Evolutionary conservation across 2,329 filamentous ascomycete species (phyloP).

Genomic region (Sarocladium oryzae): DNA sequence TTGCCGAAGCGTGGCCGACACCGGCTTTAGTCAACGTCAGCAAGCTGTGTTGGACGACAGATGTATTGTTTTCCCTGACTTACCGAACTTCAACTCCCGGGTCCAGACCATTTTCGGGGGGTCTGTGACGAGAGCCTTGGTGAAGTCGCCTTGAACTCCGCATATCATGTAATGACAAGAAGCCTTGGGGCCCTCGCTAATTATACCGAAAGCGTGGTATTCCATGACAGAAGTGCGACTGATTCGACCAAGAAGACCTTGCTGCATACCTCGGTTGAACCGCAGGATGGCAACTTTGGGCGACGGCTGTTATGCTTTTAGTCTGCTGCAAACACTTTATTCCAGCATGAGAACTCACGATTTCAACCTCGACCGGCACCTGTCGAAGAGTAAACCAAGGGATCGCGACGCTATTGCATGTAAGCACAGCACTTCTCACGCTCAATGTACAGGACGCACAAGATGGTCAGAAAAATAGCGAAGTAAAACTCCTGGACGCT

Average conservation of each 20-base stretch:
- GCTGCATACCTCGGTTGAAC: conserved; percentile 34
- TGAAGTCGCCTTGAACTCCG: conserved; percentile 36
- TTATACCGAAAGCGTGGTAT: conserved; percentile 36
- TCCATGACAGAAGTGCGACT: conserved; percentile 36
- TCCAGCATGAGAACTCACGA: conserved; percentile 21
- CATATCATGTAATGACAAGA: conserved; percentile 34
- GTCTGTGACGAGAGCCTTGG: conserved; percentile 29
- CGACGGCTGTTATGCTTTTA: conserved; percentile 23
- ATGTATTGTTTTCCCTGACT: conserved; percentile 11
- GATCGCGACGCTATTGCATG: conserved; percentile 27
- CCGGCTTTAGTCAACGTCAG: conserved; percentile 22
- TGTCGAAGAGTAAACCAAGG: conserved; percentile 33
- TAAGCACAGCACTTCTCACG: conserved; percentile 13
- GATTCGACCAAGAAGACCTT: conserved; percentile 33
- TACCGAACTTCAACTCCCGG: conserved; percentile 33
- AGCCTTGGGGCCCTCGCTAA: conserved; percentile 31
- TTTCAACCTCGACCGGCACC: conserved; percentile 32
- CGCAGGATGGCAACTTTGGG: conserved; percentile 33
- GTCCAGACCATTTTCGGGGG: conserved; percentile 34
- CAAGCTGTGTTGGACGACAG: neutral
- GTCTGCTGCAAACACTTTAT: too few species aligned
- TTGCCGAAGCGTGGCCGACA: conserved; percentile 34
- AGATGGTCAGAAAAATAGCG: conserved; percentile 33
- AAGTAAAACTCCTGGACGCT: conserved; percentile 34
- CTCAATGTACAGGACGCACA: conserved; percentile 19